Base-by-base conservation (phyloP, 1,139 yeast species). In the Protomyces arabidopsidicola region DNA sequence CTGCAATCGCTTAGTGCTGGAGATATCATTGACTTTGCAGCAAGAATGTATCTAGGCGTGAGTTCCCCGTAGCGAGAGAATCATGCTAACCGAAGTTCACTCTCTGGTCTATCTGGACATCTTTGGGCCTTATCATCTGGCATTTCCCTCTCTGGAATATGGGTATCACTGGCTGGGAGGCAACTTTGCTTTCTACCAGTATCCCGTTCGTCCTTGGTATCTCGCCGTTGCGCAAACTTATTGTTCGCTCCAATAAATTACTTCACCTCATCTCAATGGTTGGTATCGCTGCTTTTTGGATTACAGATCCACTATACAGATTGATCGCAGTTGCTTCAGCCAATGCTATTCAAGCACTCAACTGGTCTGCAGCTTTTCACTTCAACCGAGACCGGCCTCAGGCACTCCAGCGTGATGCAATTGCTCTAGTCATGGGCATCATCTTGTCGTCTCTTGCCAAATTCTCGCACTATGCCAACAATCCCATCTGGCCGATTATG, bases 401-500 rank as follows among this genome's bases (percentile, higher is more conserved):
- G 3, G 69, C 79, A 65, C 78, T 82, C 55, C 75, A 78, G 55
- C 80, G 84, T 39, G 87, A 83, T 69, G 79, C 86, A 1, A 73
- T 86, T 2, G 80, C 95, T 1, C 85, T 88, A 72, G 75, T 84
- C 0, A 70, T 88, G 35, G 98, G 98, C 24, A 79, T 93, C 65
- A 79, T 88, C 58, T 75, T 84, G 3, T 84, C 96, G 2, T 83
- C 90, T 0, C 82, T 88, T 50, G 79, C 90, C 38, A 93, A 95
- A 72, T 87, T 82, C 76, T 83, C 86, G 18, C 83, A 81, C 71
- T 88, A 83, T 76, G 85, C 97, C 4, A 91, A 91, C 72, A 93
- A 93, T 73, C 98, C 98, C 48, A 79, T 90, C 59, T 93, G 98
- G 98, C 96, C 98, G 48, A 87, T 90, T 55, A 86, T 93, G 93